Conservation (phyloP, 208 protist species). For the Crithidia thermophila region DNA sequence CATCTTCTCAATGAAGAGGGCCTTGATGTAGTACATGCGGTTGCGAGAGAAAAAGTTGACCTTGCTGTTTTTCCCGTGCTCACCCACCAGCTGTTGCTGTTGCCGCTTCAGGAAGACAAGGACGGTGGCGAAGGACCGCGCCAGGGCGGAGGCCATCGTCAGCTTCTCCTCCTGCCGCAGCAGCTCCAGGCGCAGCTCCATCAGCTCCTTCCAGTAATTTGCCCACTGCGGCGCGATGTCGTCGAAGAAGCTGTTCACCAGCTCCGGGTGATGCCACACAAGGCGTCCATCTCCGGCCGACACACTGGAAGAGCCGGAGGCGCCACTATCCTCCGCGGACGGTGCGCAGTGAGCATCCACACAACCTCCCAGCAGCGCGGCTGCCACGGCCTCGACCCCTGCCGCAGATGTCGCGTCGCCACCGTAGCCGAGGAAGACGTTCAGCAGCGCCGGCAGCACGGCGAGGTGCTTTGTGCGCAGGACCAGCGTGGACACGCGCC, state of each 20-base stretch:
- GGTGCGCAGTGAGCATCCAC: not conserved
- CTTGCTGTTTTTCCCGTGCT: not conserved
- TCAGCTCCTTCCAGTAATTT: slow-evolving; percentile 75
- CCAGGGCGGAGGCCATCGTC: slow-evolving; percentile 47
- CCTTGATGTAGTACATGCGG: slow-evolving; percentile 42
- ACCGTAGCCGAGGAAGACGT: slow-evolving; percentile 31
- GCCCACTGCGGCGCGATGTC: slow-evolving; percentile 55
- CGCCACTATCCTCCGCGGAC: not conserved
- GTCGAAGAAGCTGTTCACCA: slow-evolving; percentile 54
- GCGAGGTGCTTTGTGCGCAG: slow-evolving; percentile 48
- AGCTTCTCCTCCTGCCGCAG: slow-evolving; percentile 61
- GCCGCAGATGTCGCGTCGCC: not conserved
- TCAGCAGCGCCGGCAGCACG: slow-evolving; percentile 46
- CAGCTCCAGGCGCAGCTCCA: slow-evolving; percentile 61
- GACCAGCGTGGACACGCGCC: slow-evolving; percentile 61
- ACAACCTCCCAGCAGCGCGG: slow-evolving; percentile 8
- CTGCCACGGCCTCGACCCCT: slow-evolving; percentile 4
- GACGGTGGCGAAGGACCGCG: slow-evolving; percentile 44
- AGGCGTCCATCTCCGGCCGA: not conserved
- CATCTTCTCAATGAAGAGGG: slow-evolving; percentile 59
- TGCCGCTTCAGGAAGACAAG: slow-evolving; percentile 54
- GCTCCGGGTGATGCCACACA: slow-evolving; percentile 36
- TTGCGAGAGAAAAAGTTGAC: slow-evolving; percentile 25
- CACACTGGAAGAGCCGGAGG: not conserved
- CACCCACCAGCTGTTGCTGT: slow-evolving; percentile 31